A percentile compares a stretch with the other conserved stretches of the same genome.
Conservation (phyloP, 1,139 yeast species). For the Suhomyces anneliseae region DNA sequence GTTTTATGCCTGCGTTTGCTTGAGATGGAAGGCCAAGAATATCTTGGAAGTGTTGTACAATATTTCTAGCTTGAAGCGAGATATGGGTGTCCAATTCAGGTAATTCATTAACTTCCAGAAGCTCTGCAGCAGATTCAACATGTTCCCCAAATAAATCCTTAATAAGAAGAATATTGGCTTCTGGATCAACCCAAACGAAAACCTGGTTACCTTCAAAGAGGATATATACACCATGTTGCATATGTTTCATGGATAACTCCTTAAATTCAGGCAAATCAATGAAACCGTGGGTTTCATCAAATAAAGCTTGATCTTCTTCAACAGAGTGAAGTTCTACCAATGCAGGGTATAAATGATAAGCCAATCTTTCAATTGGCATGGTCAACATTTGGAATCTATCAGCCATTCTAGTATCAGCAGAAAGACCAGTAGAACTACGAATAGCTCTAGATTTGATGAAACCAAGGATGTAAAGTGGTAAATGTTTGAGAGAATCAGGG, state of each 20-base stretch:
- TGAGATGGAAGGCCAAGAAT: conserved; percentile 33
- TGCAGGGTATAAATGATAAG: conserved; percentile 76
- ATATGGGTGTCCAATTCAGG: conserved; percentile 74
- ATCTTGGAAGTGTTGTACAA: conserved; percentile 54
- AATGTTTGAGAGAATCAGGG: conserved; percentile 77
- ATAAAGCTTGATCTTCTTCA: conserved; percentile 53
- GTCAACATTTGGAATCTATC: conserved; percentile 55
- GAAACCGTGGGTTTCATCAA: conserved; percentile 48
- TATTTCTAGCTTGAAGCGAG: conserved; percentile 64
- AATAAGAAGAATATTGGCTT: conserved; percentile 65
- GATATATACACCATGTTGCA: conserved; percentile 76
- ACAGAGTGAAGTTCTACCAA: conserved; percentile 72
- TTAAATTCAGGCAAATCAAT: conserved; percentile 50
- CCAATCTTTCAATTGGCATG: conserved; percentile 59
- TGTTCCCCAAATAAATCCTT: conserved; percentile 71
- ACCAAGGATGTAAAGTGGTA: conserved; percentile 68
- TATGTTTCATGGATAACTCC: conserved; percentile 45
- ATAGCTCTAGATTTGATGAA: conserved; percentile 70
- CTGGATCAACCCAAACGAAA: conserved; percentile 69
- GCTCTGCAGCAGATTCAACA: conserved; percentile 41
- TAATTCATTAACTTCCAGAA: conserved; percentile 57
- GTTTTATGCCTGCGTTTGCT: conserved; percentile 49
- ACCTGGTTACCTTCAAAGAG: conserved; percentile 68
- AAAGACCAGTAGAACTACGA: conserved; percentile 43
- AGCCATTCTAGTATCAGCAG: conserved; percentile 61